Conservation (phyloP, 2,329 filamentous ascomycete genomes). For the Graphiopsis chlorocephala region DNA sequence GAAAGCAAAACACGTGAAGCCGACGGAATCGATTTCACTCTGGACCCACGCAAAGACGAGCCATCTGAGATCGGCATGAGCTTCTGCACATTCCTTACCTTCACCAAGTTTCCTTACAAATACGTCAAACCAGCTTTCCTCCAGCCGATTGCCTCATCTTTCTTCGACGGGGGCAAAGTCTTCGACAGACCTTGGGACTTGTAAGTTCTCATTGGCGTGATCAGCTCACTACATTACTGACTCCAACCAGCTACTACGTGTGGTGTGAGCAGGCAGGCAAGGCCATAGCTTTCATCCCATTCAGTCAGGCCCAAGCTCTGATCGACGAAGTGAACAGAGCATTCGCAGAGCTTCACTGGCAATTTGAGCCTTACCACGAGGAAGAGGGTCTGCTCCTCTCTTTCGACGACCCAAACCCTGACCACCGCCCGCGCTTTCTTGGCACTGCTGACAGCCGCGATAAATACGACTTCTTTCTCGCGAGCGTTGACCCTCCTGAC, state of each 20-base stretch:
- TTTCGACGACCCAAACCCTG: constrained; percentile 64
- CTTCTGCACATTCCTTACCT: constrained; percentile 44
- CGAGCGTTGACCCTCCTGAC: constrained; percentile 14
- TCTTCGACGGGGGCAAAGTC: constrained; percentile 59
- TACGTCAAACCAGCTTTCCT: constrained; percentile 52
- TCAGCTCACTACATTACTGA: constrained; percentile 14
- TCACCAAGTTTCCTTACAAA: constrained; percentile 58
- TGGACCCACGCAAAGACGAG: constrained; percentile 32
- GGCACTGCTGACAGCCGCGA: constrained; percentile 53
- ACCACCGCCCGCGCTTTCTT: constrained; percentile 66
- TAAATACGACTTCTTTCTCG: constrained; percentile 40
- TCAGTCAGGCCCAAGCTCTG: constrained; percentile 62
- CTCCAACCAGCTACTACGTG: constrained; percentile 28
- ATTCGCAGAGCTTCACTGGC: constrained; percentile 53
- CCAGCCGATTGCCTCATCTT: constrained; percentile 51
- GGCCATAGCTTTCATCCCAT: constrained; percentile 66
- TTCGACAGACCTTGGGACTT: constrained; percentile 69
- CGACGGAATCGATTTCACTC: constrained; percentile 11
- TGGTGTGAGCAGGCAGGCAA: constrained; percentile 35
- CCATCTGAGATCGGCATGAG: constrained; percentile 31
- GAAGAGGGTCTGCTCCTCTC: constrained; percentile 57
- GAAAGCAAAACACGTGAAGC: neutral
- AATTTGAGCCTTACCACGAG: constrained; percentile 55
- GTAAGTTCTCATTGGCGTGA: constrained; percentile 52
- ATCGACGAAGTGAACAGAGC: constrained; percentile 61